Base-by-base conservation (phyloP, 2,329 filamentous ascomycete species). In the Aspergillus fijiensis region DNA sequence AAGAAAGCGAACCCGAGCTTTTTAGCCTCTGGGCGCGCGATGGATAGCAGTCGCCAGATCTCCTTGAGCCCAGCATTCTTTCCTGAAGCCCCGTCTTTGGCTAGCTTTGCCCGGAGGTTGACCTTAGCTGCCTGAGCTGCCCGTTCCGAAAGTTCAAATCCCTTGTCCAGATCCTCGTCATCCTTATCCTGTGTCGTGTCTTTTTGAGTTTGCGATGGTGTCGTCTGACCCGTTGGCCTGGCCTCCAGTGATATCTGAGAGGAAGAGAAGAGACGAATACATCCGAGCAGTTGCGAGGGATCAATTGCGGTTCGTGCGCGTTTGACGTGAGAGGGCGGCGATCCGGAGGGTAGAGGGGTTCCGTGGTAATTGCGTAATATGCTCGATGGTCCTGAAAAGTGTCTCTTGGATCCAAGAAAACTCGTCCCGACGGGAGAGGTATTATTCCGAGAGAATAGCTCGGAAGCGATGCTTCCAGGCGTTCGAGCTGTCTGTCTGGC, bases 51-150 rank as follows among this genome's bases (percentile, higher is more conserved):
- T 55, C 95, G 87, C 87, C 88, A 90, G 67, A 98, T 87, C 77
- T 99, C 95, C 12, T 80, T 80, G 63, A 87, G 80, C 10, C 90
- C 89, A 23, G 89, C 86, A 12, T 78, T 76, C 61, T 82, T 79
- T 48, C 80, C 74, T 49, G 76, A 72, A 61, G 80, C 75, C 21
- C 90, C 89, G 65, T 96, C 91, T 73, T 93, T 96, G 50, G 90
- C 92, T 53, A 99, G 81, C 65, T 90, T 91, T 14, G 95, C 95
- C 64, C 89, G 88, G 68, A 98, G 81, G 73, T 99, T 96, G 67
- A 99, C 83, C 71, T 98, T 89, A 2, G 93, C 90, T 11, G 93
- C 95, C 70, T 92, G 88, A 12, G 88, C 85, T 35, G 93, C 95
- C 76, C 89, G 94, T 73, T 96, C 94, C 60, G 91, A 93, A 68